Evolutionary conservation across 768 basidiomycete species (phyloP).

Genomic region (Dacryopinax spathularia): DNA sequence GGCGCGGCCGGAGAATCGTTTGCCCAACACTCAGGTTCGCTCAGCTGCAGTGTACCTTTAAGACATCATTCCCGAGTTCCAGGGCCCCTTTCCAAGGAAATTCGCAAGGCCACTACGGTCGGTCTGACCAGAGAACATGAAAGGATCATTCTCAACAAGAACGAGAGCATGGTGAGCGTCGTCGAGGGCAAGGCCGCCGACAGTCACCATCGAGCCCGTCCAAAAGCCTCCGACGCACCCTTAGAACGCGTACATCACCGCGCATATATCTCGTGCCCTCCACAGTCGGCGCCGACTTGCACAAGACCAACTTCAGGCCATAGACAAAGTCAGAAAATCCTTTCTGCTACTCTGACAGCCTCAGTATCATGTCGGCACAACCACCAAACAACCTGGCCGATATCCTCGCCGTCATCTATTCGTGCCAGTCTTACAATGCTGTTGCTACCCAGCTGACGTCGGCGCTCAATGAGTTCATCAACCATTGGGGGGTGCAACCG

Average conservation of each 20-base stretch:
- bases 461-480: not conserved
- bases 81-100: too few species aligned
- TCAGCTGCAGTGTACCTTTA: too few species aligned
- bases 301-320: not conserved
- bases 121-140: not conserved
- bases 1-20: not conserved
- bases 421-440: not conserved
- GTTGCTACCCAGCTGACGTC: not conserved
- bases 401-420: not conserved
- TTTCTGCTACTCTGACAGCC: not conserved
- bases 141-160: too few species aligned
- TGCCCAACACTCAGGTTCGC: not conserved
- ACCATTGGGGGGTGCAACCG: not conserved
- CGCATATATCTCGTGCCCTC: not conserved
- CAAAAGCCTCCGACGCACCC: conserved; percentile 1
- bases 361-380: not conserved
- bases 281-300: not conserved
- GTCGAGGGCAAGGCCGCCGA: not conserved
- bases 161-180: too few species aligned
- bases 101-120: too few species aligned
- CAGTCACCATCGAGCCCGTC: not conserved
- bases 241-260: not conserved
- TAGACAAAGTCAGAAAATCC: not conserved
- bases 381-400: not conserved
- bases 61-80: too few species aligned